A percentile compares a stretch with the other conserved stretches of the same genome.
phyloP scores from a whole-genome alignment of 352 stramenopile genomes.

The Phytophthora syringae region DNA sequence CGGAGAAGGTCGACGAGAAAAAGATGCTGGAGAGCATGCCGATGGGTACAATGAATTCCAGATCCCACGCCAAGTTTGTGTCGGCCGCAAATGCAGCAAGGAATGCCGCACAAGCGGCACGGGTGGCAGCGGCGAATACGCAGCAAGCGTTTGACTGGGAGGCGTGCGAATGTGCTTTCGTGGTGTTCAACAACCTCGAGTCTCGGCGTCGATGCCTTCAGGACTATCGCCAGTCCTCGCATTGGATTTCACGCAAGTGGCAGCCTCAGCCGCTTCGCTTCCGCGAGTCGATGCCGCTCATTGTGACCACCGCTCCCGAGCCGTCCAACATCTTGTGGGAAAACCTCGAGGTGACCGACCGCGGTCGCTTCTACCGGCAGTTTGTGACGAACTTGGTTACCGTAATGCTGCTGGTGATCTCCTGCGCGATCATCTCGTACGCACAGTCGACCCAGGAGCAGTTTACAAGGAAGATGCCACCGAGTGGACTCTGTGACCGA shows the following conservation, averaged over 20 bases:
- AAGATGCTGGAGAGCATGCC: slow-evolving; percentile 5
- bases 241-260: slow-evolving; percentile 46
- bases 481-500: slow-evolving; percentile 43
- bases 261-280: slow-evolving; percentile 64
- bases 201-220: slow-evolving; percentile 67
- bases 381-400: slow-evolving; percentile 70
- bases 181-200: slow-evolving; percentile 90
- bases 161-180: slow-evolving; percentile 78
- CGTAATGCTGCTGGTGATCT: slow-evolving; percentile 50
- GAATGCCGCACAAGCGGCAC: slow-evolving; percentile 24
- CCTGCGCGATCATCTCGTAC: slow-evolving; percentile 50
- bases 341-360: slow-evolving; percentile 73
- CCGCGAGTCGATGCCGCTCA: slow-evolving; percentile 45
- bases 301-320: slow-evolving; percentile 65
- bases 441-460: slow-evolving; percentile 50
- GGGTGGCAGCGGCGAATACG: slow-evolving; percentile 31
- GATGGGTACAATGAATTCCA: neutral
- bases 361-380: slow-evolving; percentile 68
- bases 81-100: slow-evolving; percentile 9
- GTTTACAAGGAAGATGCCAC: slow-evolving; percentile 45
- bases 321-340: slow-evolving; percentile 89
- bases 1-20: slow-evolving; percentile 36
- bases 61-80: slow-evolving; percentile 30
- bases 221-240: slow-evolving; percentile 73
- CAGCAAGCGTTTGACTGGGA: slow-evolving; percentile 62